Evolutionary conservation across 352 stramenopile genomes (phyloP).

Genomic region (Globisporangium solare): DNA sequence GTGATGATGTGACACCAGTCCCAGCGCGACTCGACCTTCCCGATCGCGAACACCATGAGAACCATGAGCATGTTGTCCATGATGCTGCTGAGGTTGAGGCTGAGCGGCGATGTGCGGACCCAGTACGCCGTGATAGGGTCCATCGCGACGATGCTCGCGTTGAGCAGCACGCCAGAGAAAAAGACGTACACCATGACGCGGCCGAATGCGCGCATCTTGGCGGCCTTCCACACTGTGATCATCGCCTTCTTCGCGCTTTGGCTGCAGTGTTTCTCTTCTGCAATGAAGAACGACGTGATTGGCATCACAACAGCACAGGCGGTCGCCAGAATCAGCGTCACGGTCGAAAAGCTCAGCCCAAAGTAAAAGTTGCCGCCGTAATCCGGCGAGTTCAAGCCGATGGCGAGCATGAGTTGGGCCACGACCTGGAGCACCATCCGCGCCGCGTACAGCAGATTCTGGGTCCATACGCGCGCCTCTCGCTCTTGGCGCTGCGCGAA

Average conservation of each 20-base stretch:
- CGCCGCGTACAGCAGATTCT: constrained; percentile 46
- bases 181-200: constrained; percentile 21
- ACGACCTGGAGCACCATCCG: constrained; percentile 33
- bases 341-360: constrained; percentile 30
- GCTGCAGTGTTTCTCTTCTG: constrained; percentile 3
- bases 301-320: constrained; percentile 31
- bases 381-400: constrained; percentile 34
- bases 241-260: constrained; percentile 15
- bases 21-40: constrained; percentile 17
- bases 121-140: constrained; percentile 20
- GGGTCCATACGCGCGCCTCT: constrained; percentile 33
- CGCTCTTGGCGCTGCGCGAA: constrained; percentile 40
- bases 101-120: constrained; percentile 16
- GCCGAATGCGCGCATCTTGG: constrained; percentile 18
- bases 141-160: constrained; percentile 11
- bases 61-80: too few species aligned
- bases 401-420: constrained; percentile 27
- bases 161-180: constrained; percentile 17
- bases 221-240: constrained; percentile 11
- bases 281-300: constrained; percentile 18
- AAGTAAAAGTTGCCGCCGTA: constrained; percentile 44
- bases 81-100: constrained; percentile 13
- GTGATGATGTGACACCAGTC: constrained; percentile 11
- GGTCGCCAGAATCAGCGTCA: constrained; percentile 33
- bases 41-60: background rate